Evolutionary conservation across 495 filamentous ascomycete genomes (phyloP), one percentile per base, ranked within the genome.

Genomic region (Xylaria cubensis): DNA sequence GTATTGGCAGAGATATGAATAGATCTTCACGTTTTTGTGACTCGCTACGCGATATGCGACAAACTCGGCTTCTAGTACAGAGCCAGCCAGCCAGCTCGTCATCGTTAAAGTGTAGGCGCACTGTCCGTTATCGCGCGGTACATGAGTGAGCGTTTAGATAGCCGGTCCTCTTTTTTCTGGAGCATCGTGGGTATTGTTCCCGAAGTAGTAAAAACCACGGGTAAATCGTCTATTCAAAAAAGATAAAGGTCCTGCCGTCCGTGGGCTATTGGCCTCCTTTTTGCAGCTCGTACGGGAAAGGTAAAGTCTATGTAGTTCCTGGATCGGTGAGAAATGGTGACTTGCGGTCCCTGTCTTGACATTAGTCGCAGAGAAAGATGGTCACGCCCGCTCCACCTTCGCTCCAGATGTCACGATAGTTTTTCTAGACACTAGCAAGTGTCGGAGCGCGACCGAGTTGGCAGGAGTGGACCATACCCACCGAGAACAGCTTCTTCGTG

Each of bases 391-490:
- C 61, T 66, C 70, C 51, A 67, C 70, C 70, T 39, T 72, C 63
- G 51, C 24, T 66, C 62, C 41, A 67, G 32, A 46, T 58, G 63
- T 72, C 70, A 72, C 70, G 70, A 72, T 72, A 72, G 39, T 51
- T 67, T 50, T 26, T 24, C 50, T n/a, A 17, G 17, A 24, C 26
- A 8, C 39, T 29, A 29, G 61, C 8, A 44, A 36, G 19, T 26
- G 29, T 29, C 24, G 44, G 58, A 50, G 42, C 13, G n/a, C 58
- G 41, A 53, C 41, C 58, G 46, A 48, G 68, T 59, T 67, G 63
- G 63, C 53, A 64, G 39, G 55, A 24, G 70, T 72, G 70, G 70
- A 72, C 70, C 70, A 72, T 72, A 72, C 63, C 64, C 70, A 66
- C 62, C 61, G 48, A 42, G 29, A 67, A 48, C 51, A 53, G 41